phyloP scores from a whole-genome alignment of 768 basidiomycete genomes.

The Lepiota brunneoincarnata region DNA sequence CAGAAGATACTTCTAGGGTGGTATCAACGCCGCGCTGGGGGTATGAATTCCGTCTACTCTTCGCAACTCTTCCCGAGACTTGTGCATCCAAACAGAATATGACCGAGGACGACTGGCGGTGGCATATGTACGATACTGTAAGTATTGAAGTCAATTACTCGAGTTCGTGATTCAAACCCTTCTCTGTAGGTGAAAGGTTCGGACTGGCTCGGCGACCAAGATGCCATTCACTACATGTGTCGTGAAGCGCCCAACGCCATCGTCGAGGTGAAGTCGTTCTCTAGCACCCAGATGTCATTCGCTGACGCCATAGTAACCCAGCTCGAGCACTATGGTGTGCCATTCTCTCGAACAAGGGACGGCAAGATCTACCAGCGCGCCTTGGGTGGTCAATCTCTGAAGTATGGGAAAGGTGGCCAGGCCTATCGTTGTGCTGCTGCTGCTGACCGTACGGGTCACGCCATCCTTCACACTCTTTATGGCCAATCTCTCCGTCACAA shows the following conservation, averaged over 20 bases:
- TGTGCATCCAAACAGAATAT: conserved; percentile 63
- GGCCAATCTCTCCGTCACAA: conserved; percentile 98
- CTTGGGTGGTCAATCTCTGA: conserved; percentile 96
- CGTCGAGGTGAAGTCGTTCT: conserved; percentile 62
- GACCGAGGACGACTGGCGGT: conserved; percentile 99
- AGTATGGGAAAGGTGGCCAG: conserved; percentile 98
- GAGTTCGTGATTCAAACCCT: conserved; percentile 15
- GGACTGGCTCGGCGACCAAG: conserved; percentile 99
- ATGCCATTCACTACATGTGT: conserved; percentile 99
- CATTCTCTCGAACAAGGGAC: conserved; percentile 98
- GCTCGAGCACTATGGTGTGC: conserved; percentile 98
- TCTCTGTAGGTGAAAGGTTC: conserved; percentile 89
- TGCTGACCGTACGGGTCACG: conserved; percentile 98
- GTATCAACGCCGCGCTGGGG: conserved; percentile 96
- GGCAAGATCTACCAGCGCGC: conserved; percentile 99
- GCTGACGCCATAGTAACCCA: conserved; percentile 28
- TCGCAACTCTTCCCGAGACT: conserved; percentile 3
- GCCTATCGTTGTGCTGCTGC: conserved; percentile 99
- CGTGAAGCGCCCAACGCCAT: conserved; percentile 93
- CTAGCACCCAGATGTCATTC: background rate
- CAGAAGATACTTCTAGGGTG: conserved; percentile 56
- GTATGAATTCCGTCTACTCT: conserved; percentile 40
- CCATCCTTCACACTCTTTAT: conserved; percentile 97
- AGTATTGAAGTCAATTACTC: conserved; percentile 26
- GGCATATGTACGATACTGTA: conserved; percentile 98